Conservation (phyloP, 2,329 filamentous ascomycete species). For the Aspergillus niger region DNA sequence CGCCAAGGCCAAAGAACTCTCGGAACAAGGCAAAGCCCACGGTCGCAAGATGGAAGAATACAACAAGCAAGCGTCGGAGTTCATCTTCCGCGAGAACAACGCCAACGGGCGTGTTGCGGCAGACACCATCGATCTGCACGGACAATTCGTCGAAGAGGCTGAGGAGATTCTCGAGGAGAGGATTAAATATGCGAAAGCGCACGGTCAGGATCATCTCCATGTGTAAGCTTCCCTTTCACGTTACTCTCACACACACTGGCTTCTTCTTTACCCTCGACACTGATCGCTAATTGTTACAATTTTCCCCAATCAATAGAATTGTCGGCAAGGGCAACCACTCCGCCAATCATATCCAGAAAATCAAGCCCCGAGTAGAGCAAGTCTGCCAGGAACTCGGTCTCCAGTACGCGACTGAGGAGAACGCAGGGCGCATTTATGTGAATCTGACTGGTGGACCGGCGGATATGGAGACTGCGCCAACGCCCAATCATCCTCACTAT, state of each 20-base stretch:
- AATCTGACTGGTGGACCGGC: constrained; percentile 75
- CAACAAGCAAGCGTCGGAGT: constrained; percentile 89
- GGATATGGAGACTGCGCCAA: constrained; percentile 41
- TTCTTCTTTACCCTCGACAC: neutral
- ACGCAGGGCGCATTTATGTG: constrained; percentile 85
- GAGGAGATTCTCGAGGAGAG: constrained; percentile 85
- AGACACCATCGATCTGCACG: constrained; percentile 92
- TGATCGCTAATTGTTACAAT: neutral
- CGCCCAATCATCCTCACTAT: constrained; percentile 45
- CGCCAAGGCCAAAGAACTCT: constrained; percentile 77
- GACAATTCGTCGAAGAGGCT: constrained; percentile 91
- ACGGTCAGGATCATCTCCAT: constrained; percentile 80
- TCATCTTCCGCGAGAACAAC: constrained; percentile 96
- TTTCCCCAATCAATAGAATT: constrained; percentile 55
- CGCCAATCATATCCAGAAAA: constrained; percentile 78
- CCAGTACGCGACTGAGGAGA: constrained; percentile 81
- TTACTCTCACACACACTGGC: neutral
- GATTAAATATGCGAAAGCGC: constrained; percentile 73
- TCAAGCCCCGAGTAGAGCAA: constrained; percentile 91
- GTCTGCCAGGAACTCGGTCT: constrained; percentile 81
- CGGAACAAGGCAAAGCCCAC: constrained; percentile 81
- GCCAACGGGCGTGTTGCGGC: constrained; percentile 69
- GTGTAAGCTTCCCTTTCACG: constrained; percentile 55
- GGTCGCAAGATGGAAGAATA: constrained; percentile 81
- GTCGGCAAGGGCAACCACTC: constrained; percentile 95